Base-by-base conservation (phyloP, 495 filamentous ascomycete species). In the Penicillium tannophilum region DNA sequence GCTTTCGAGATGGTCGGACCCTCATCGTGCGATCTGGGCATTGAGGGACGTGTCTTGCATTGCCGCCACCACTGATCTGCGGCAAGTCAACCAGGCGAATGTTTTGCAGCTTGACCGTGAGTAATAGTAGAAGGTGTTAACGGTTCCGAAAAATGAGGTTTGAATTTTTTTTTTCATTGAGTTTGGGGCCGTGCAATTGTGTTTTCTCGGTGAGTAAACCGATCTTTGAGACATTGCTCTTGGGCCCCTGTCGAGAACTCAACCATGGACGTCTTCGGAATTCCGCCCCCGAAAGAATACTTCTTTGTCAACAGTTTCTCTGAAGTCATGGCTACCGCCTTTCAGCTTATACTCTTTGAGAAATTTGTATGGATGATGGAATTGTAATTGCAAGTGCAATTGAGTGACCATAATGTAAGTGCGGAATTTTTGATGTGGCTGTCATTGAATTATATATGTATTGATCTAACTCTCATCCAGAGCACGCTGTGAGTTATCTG, bases 21-120 rank as follows among this genome's bases (percentile, higher is more conserved):
- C 6, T 43, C n/a, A 11, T 45, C 53, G 28, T 23, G 44, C 52
- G 24, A 49, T 28, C 41, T 39, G 20, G 39, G 53, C 45, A 39
- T 33, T 54, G 28, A 30, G 54, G 61, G 59, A 48, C 59, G 56
- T 66, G 64, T 63, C 51, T 58, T 64, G 66, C 61, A 64, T 66
- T 48, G 47, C 63, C 58, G 60, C 60, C 63, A 66, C 65, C 59
- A 51, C 60, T 51, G 59, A 64, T 62, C 49, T 55, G 33, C 47
- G 20, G 31, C 44, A 54, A 45, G 36, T 28, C 23, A 28, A 30
- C 47, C 42, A 39, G 44, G 43, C 43, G 24, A 14, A 42, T 26
- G 3, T 6, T 54, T 30, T 19, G 39, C 14, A n/a, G 39, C 39
- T 6, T 7, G 24, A 3, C 26, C 4, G 45, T 47, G 6, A 31